phyloP scores from a whole-genome alignment of 2,329 filamentous ascomycete genomes.

The Colletotrichum melonis region DNA sequence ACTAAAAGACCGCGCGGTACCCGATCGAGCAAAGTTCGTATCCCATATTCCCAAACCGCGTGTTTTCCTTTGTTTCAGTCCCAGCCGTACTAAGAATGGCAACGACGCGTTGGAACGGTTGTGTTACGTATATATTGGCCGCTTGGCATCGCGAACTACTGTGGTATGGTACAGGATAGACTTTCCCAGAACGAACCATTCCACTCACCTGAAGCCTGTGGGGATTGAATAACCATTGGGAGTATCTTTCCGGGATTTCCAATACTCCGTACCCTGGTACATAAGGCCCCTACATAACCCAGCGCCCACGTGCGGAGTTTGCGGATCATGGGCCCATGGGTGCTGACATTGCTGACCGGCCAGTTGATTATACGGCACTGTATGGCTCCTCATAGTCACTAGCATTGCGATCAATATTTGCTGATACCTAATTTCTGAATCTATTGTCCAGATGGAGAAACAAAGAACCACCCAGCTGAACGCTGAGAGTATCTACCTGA shows the following conservation, averaged over 20 bases:
- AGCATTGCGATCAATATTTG: background rate
- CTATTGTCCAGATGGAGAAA: background rate
- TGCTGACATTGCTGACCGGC: background rate
- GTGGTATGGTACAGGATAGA: background rate
- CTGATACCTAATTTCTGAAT: background rate
- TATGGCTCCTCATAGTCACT: background rate
- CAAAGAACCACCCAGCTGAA: background rate
- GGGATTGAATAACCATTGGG: background rate
- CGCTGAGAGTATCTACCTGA: background rate
- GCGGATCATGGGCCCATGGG: background rate
- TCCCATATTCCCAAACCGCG: background rate
- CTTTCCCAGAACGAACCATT: background rate
- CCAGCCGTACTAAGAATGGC: background rate
- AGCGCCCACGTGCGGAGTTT: background rate
- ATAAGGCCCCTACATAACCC: background rate
- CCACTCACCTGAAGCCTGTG: slow-evolving; percentile 11
- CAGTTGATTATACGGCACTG: background rate
- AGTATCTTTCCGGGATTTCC: too few relatives aligned
- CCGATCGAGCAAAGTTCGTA: too few relatives aligned
- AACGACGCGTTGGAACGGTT: background rate
- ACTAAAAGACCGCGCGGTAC: too few relatives aligned
- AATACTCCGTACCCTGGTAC: too few relatives aligned
- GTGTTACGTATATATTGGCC: slow-evolving; percentile 13
- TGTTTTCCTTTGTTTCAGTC: background rate
- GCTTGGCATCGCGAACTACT: background rate